These are phyloP conservation scores for Phytophthora fragariaefolia DNA, from an alignment of 352 stramenopile genomes.

Conservation along the genomic window DNA sequence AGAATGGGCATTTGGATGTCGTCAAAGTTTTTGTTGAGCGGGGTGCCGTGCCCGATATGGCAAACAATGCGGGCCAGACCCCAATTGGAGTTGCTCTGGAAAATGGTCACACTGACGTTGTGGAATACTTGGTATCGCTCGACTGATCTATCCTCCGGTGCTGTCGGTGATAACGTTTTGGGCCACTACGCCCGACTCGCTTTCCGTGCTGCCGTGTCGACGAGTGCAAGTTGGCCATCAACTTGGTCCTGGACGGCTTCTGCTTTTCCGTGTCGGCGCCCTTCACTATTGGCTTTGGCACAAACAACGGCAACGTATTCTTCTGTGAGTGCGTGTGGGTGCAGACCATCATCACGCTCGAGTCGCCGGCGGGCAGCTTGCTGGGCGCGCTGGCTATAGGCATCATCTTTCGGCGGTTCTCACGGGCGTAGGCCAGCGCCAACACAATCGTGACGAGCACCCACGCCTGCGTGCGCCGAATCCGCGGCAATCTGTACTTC, in stretches of 20 bases:
- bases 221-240: conserved; percentile 74
- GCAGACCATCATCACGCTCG: conserved; percentile 91
- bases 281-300: conserved; percentile 85
- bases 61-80: too few relatives aligned
- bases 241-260: conserved; percentile 76
- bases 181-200: too few relatives aligned
- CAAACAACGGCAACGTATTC: conserved; percentile 81
- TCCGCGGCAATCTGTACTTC: conserved; percentile 93
- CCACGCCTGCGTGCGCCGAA: conserved; percentile 88
- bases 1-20: neutral
- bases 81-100: too few relatives aligned
- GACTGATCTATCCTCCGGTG: too few relatives aligned
- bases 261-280: conserved; percentile 84
- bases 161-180: too few relatives aligned
- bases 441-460: conserved; percentile 96
- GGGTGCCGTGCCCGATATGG: too few relatives aligned
- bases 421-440: conserved; percentile 88
- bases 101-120: too few relatives aligned
- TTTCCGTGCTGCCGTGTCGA: too few relatives aligned
- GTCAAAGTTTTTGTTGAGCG: neutral
- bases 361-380: conserved; percentile 92
- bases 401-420: conserved; percentile 95
- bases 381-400: conserved; percentile 95
- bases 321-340: conserved; percentile 94
- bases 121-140: too few relatives aligned